A percentile compares a stretch with the other conserved stretches of the same genome.
These are phyloP conservation scores for Petunia axillaris DNA, from an alignment of 257 asterid genomes.

Conservation along the genomic window DNA sequence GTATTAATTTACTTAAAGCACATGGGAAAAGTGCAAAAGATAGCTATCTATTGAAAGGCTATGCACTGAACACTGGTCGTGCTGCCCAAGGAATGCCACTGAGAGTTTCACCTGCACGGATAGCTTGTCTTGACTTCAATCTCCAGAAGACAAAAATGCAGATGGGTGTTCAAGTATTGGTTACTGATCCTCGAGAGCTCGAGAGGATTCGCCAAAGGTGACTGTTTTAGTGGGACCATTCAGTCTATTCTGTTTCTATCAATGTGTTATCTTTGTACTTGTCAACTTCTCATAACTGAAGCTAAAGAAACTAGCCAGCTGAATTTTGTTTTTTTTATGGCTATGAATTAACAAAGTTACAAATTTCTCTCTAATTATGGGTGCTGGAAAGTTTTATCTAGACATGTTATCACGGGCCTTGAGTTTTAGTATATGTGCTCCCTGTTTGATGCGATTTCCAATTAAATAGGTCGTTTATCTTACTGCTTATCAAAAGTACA, in stretches of 20 bases:
- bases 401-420: not conserved
- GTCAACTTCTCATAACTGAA: not conserved
- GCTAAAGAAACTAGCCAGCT: constrained; percentile 13
- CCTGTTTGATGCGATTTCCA: not conserved
- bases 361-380: not conserved
- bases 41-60: constrained; percentile 82
- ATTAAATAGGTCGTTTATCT: not conserved
- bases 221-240: constrained; percentile 6
- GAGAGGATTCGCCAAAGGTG: constrained; percentile 96
- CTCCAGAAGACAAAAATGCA: constrained; percentile 95
- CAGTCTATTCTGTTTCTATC: not conserved
- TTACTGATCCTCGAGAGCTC: constrained; percentile 91
- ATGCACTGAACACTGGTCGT: constrained; percentile 90
- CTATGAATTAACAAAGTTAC: not conserved
- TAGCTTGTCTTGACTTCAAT: constrained; percentile 94
- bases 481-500: not conserved
- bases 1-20: constrained; percentile 91
- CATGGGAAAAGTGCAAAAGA: constrained; percentile 94
- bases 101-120: constrained; percentile 80
- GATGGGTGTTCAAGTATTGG: constrained; percentile 94
- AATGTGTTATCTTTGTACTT: not conserved
- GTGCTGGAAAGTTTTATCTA: not conserved
- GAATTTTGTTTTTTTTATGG: not conserved
- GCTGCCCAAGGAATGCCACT: constrained; percentile 96
- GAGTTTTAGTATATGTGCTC: not conserved